A percentile compares a stretch with the other conserved stretches of the same genome.
phyloP scores from a whole-genome alignment of 495 filamentous ascomycete genomes.

The Neurospora sp. region DNA sequence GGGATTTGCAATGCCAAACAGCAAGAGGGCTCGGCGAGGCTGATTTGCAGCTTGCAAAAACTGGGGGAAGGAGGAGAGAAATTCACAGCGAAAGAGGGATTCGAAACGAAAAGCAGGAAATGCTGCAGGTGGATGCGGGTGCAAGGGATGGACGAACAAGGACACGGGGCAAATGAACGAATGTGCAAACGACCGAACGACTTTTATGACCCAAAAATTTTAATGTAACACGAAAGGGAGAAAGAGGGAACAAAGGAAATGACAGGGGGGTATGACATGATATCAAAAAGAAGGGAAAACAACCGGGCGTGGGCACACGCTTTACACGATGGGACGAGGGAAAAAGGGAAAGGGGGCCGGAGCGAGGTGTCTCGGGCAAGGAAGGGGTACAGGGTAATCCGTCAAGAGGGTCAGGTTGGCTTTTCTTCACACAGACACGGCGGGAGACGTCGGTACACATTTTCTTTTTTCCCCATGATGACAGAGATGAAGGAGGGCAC shows the following conservation, averaged over 20 bases:
- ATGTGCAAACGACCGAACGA: neutral
- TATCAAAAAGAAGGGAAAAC: neutral
- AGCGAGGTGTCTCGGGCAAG: neutral
- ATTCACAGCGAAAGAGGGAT: neutral
- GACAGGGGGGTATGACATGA: neutral
- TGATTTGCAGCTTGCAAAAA: neutral
- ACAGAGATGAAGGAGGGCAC: neutral
- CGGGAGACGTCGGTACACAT: no score
- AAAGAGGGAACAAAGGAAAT: neutral
- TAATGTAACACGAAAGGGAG: neutral
- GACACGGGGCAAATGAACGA: neutral
- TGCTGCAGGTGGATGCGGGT: neutral
- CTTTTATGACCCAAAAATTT: neutral
- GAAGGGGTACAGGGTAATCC: neutral
- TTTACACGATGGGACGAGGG: neutral
- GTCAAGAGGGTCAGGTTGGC: neutral
- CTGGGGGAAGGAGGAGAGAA: neutral
- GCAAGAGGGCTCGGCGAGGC: neutral
- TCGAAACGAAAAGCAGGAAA: neutral
- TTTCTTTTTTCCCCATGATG: neutral
- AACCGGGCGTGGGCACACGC: neutral
- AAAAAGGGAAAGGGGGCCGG: neutral
- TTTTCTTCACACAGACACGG: neutral
- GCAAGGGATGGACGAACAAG: neutral
- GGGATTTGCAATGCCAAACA: neutral